Conservation (phyloP, 2,329 filamentous ascomycete species). For the Penicillium paneum region DNA sequence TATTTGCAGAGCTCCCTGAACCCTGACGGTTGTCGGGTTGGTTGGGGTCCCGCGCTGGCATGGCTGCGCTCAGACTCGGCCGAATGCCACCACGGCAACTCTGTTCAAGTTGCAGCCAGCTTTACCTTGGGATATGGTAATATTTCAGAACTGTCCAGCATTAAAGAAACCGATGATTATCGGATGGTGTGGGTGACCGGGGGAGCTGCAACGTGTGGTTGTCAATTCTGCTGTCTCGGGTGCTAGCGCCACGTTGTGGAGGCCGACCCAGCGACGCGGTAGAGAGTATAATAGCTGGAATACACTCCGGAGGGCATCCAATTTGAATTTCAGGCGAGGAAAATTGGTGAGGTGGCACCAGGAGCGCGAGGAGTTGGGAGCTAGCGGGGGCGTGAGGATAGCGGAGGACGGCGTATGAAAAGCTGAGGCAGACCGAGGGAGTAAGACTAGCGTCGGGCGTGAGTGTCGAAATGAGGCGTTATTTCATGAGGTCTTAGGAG, state of each 20-base stretch:
- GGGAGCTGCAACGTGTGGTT: conserved; percentile 7
- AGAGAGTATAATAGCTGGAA: background rate
- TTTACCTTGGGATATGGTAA: conserved; percentile 13
- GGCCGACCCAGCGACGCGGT: conserved; percentile 6
- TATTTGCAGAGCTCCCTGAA: conserved; percentile 41
- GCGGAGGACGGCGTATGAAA: background rate
- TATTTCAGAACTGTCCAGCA: conserved; percentile 15
- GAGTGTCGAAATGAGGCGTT: background rate
- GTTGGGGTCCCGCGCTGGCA: conserved; percentile 36
- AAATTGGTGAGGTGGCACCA: background rate
- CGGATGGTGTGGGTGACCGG: conserved; percentile 3
- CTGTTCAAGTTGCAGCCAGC: conserved; percentile 23
- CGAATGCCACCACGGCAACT: conserved; percentile 19
- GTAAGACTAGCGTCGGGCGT: background rate
- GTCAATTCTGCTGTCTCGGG: conserved; percentile 8
- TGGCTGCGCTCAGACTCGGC: conserved; percentile 24
- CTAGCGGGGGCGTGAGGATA: conserved; percentile 1
- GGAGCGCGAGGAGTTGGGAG: conserved; percentile 4
- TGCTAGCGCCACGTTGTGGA: conserved; percentile 12
- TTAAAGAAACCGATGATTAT: conserved; percentile 18
- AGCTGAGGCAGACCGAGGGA: background rate
- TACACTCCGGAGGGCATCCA: background rate
- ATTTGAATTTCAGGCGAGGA: background rate
- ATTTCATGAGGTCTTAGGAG: conserved; percentile 1
- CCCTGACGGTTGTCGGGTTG: conserved; percentile 37